Evolutionary conservation across 176 grass and related monocot genomes (phyloP).

Genomic region (Otatea glauca): DNA sequence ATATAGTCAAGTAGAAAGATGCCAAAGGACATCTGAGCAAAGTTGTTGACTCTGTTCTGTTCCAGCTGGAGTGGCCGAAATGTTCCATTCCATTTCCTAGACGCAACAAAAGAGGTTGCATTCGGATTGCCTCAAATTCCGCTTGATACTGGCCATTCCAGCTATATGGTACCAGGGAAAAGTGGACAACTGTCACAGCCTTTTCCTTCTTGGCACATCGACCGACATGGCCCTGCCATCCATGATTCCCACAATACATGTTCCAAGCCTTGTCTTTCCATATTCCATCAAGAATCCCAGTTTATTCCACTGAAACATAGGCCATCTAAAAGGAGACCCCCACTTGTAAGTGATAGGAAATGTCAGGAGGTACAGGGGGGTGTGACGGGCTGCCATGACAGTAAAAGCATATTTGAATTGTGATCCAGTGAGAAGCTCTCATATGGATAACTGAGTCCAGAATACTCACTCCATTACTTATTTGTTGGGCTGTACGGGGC

Average conservation of each 20-base stretch:
- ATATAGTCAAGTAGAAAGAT: not conserved
- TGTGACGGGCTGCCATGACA: not conserved
- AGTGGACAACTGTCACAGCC: not conserved
- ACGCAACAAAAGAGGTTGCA: conserved; percentile 15
- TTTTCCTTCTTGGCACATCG: conserved; percentile 9
- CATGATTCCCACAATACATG: not conserved
- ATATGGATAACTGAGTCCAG: conserved; percentile 15
- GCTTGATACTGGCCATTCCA: not conserved
- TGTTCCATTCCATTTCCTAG: not conserved
- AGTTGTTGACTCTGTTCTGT: conserved; percentile 1
- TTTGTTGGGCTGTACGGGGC: not conserved
- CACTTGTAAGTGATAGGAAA: conserved; percentile 30
- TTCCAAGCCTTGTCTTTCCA: not conserved
- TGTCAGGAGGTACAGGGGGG: not conserved
- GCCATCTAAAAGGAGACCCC: conserved; percentile 5
- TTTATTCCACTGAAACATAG: not conserved
- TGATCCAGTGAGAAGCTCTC: not conserved
- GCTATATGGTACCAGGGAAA: not conserved
- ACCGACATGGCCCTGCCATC: not conserved
- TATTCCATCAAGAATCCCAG: not conserved
- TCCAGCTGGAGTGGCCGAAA: not conserved
- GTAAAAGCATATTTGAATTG: conserved; percentile 18
- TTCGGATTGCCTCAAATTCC: not conserved
- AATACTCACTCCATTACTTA: not conserved
- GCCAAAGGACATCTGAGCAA: not conserved